Conservation (phyloP, 148 eudicot genomes). For the Camellia japonica region DNA sequence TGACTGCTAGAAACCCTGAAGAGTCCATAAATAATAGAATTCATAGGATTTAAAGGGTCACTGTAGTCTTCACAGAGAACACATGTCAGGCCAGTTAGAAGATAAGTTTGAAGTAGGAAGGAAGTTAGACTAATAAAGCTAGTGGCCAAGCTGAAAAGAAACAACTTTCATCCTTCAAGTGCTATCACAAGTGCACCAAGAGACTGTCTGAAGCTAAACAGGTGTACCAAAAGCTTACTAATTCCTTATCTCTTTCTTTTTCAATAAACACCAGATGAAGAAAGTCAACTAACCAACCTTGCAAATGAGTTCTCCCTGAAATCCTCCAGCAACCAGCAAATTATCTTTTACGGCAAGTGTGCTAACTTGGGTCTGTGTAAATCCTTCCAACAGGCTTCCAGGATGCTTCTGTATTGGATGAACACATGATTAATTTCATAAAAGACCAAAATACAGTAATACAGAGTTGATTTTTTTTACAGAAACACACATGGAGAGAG, state of each 20-base stretch:
- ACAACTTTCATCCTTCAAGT: constrained; percentile 5
- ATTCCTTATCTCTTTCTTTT: neutral
- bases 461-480: too few relatives aligned
- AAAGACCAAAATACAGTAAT: neutral
- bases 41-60: neutral
- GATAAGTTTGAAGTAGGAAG: neutral
- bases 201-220: neutral
- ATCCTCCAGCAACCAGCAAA: constrained; percentile 85
- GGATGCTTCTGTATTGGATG: constrained; percentile 62
- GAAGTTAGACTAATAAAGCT: neutral
- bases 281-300: constrained; percentile 43
- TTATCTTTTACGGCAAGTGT: constrained; percentile 85
- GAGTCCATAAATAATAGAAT: too few relatives aligned
- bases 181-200: neutral
- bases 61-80: neutral
- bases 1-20: neutral
- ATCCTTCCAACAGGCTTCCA: constrained; percentile 87
- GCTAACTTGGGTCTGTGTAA: constrained; percentile 80
- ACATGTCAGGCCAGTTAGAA: neutral
- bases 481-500: too few relatives aligned
- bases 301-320: constrained; percentile 91
- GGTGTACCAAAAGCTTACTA: neutral
- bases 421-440: constrained; percentile 2
- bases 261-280: neutral
- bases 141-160: neutral